Evolutionary conservation across 176 grass and related monocot species (phyloP).

Genomic region (Dactylis glomerata): DNA sequence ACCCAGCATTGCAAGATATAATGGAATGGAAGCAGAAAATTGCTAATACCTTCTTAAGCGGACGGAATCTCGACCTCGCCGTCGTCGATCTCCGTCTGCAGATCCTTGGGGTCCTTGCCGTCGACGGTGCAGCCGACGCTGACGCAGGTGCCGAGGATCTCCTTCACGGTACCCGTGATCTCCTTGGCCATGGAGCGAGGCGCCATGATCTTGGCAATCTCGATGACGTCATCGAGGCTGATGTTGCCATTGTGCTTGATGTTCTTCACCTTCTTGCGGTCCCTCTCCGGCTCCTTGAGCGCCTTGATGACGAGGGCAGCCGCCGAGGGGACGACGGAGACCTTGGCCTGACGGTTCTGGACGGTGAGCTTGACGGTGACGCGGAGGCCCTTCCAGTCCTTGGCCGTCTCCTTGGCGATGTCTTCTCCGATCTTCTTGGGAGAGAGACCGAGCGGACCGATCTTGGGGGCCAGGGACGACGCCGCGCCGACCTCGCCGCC

Average conservation of each 20-base stretch:
- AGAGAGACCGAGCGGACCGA: slow-evolving; percentile 71
- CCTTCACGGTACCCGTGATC: slow-evolving; percentile 52
- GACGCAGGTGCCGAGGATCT: slow-evolving; percentile 68
- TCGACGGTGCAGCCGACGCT: slow-evolving; percentile 68
- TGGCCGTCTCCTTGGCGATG: slow-evolving; percentile 85
- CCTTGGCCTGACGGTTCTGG: slow-evolving; percentile 80
- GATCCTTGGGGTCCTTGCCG: slow-evolving; percentile 74
- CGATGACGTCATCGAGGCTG: slow-evolving; percentile 67
- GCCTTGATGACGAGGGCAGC: slow-evolving; percentile 79
- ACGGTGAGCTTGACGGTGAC: slow-evolving; percentile 87
- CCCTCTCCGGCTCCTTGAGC: slow-evolving; percentile 75
- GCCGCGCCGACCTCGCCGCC: slow-evolving; percentile 75
- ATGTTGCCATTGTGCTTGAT: slow-evolving; percentile 79
- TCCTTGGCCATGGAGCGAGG: slow-evolving; percentile 66
- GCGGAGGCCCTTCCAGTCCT: slow-evolving; percentile 84
- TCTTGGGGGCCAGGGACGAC: slow-evolving; percentile 69
- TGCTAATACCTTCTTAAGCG: slow-evolving; percentile 36
- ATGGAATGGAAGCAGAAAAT: not conserved
- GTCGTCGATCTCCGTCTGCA: slow-evolving; percentile 62
- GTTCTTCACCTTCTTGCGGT: slow-evolving; percentile 84
- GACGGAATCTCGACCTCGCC: slow-evolving; percentile 54
- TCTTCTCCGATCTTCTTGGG: slow-evolving; percentile 85
- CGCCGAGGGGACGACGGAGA: slow-evolving; percentile 70
- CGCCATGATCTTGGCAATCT: slow-evolving; percentile 60
- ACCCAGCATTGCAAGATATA: not conserved